These are phyloP conservation scores for Lachancea waltii DNA, from an alignment of 805 yeast genomes.

Conservation along the genomic window DNA sequence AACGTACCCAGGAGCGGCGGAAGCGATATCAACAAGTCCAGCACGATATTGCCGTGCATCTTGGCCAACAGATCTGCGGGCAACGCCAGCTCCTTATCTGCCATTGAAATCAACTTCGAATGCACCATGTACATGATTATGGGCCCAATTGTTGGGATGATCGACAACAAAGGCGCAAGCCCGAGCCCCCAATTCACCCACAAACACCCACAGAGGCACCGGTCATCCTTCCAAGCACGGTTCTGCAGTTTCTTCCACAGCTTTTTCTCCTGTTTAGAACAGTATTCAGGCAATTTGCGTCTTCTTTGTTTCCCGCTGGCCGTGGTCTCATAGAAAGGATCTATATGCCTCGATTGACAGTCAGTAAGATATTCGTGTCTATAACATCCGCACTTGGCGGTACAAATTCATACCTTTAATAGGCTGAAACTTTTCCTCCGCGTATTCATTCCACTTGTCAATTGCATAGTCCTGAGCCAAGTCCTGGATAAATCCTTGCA, in stretches of 20 bases:
- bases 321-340: constrained; percentile 55
- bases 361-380: background rate
- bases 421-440: constrained; percentile 29
- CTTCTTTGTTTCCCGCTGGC: constrained; percentile 47
- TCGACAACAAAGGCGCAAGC: constrained; percentile 61
- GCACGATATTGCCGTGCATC: constrained; percentile 65
- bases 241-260: constrained; percentile 68
- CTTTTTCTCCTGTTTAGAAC: constrained; percentile 52
- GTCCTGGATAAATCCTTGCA: constrained; percentile 13
- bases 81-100: constrained; percentile 48
- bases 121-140: constrained; percentile 73
- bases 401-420: constrained; percentile 16
- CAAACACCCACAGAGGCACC: constrained; percentile 70
- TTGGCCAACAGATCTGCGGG: constrained; percentile 58
- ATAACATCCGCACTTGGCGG: background rate
- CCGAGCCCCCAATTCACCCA: constrained; percentile 66
- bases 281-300: constrained; percentile 53
- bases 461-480: constrained; percentile 7
- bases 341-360: constrained; percentile 19
- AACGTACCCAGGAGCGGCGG: constrained; percentile 78
- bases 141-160: constrained; percentile 85
- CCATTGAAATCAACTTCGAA: constrained; percentile 53
- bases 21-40: constrained; percentile 69
- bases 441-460: constrained; percentile 21
- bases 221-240: constrained; percentile 84